phyloP scores from a whole-genome alignment of 1,139 yeast species.

The Blastobotrys serpentis region DNA sequence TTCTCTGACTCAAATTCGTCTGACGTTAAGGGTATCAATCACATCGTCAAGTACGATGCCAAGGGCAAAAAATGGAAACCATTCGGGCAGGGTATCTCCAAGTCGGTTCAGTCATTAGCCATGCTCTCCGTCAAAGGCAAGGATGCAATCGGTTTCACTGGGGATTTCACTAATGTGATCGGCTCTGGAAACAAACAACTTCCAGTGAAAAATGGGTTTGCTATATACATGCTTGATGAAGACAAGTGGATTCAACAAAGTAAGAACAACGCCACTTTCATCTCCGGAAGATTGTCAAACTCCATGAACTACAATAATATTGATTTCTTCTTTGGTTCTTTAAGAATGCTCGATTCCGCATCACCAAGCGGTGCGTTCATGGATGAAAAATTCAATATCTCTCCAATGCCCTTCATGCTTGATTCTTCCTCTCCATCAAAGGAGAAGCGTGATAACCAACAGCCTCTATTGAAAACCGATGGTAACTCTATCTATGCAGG shows the following conservation, averaged over 20 bases:
- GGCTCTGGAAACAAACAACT: constrained; percentile 13
- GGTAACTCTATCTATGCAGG: constrained; percentile 35
- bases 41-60: constrained; percentile 34
- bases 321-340: constrained; percentile 28
- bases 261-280: constrained; percentile 18
- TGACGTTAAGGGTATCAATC: constrained; percentile 30
- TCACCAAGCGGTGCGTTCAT: constrained; percentile 33
- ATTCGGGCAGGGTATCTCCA: constrained; percentile 33
- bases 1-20: constrained; percentile 35
- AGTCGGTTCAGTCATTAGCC: constrained; percentile 30
- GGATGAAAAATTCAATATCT: constrained; percentile 27
- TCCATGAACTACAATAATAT: constrained; percentile 18
- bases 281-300: constrained; percentile 29
- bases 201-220: constrained; percentile 26
- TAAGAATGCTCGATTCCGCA: constrained; percentile 25
- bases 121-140: constrained; percentile 30
- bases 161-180: constrained; percentile 20
- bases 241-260: constrained; percentile 32
- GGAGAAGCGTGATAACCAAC: constrained; percentile 22
- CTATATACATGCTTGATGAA: constrained; percentile 32
- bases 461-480: constrained; percentile 5
- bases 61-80: constrained; percentile 27
- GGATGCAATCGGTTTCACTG: constrained; percentile 43
- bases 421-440: constrained; percentile 28
- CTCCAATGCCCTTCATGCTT: constrained; percentile 28